Conservation (phyloP, 805 yeast genomes). For the Candida nanaspora region DNA sequence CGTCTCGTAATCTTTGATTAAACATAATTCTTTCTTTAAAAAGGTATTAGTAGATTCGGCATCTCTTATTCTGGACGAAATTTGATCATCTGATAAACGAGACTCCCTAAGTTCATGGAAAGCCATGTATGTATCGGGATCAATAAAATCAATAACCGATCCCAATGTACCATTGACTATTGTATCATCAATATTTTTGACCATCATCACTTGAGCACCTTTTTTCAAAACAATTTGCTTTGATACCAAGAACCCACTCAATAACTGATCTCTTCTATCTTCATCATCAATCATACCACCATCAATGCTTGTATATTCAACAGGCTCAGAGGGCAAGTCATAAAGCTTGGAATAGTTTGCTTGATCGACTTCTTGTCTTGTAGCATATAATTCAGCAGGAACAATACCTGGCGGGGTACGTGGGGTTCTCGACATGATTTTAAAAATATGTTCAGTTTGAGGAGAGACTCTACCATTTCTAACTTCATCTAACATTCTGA, state of each 20-base stretch:
- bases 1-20: too few species aligned
- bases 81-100: too few species aligned
- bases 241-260: conserved; percentile 60
- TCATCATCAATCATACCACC: conserved; percentile 39
- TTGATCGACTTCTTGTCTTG: conserved; percentile 61
- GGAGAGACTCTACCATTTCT: conserved; percentile 53
- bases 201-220: conserved; percentile 79
- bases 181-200: conserved; percentile 65
- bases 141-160: conserved; percentile 41
- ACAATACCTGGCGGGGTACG: conserved; percentile 51
- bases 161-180: conserved; percentile 78
- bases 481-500: conserved; percentile 70
- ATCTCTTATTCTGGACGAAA: too few species aligned
- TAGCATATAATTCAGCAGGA: conserved; percentile 71
- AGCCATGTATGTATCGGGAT: conserved; percentile 40
- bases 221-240: conserved; percentile 47
- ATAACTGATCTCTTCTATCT: conserved; percentile 34
- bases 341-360: conserved; percentile 50
- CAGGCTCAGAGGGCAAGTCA: conserved; percentile 35
- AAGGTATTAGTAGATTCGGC: too few species aligned
- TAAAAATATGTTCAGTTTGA: conserved; percentile 42
- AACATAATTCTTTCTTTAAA: too few species aligned
- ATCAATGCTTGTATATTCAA: conserved; percentile 44
- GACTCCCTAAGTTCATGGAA: conserved; percentile 22
- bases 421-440: conserved; percentile 38